Evolutionary conservation across 768 basidiomycete genomes (phyloP), one percentile per base, ranked within the genome.

Genomic region (Tephrocybe sp.): DNA sequence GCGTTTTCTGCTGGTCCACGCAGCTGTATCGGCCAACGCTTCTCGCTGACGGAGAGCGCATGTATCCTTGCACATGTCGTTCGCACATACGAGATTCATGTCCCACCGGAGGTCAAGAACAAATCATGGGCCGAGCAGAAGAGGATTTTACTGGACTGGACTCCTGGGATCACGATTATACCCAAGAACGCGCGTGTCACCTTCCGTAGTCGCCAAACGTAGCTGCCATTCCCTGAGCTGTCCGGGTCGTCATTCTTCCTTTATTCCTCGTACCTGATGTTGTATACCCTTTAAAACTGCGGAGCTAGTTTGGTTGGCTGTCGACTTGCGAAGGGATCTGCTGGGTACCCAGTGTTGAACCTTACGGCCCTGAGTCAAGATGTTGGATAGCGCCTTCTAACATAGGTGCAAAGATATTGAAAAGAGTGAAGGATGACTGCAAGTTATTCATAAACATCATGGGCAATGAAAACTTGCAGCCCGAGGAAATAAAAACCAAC

Each of bases 1-100:
- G 70, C 75, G 0, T 81, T 82, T 59, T 72, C 74, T 5, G 63
- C 60, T 0, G 78, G 80, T 11, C 63, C 70, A 1, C 67, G 78
- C 13, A 70, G 67, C 17, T 79, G 78, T 54, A 73, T 81, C 22
- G 80, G 79, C 0, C 74, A 77, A 49, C 72, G 74, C 3, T 78
- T 80, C 43, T 72, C 78, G 1, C 54, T 72, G 4, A 63, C 72
- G 3, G 74, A 78, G 56, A 68, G 64, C 40, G 54, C 70, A 1
- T 72, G 73, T 38, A 62, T 77, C 48, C 62, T 80, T 31, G 73
- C 79, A 9, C 69, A 66, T 39, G 56, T 80, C 39, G 68, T 74
- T 3, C 69, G 71, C 19, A 65, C 55, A 33, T 80, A 76, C 58
- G 61, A 69, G 50, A 62, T 80, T 19, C 59, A 64, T 0, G 62